Evolutionary conservation across 768 basidiomycete species (phyloP), one percentile per base, ranked within the genome.

Genomic region (Serendipita sp.): DNA sequence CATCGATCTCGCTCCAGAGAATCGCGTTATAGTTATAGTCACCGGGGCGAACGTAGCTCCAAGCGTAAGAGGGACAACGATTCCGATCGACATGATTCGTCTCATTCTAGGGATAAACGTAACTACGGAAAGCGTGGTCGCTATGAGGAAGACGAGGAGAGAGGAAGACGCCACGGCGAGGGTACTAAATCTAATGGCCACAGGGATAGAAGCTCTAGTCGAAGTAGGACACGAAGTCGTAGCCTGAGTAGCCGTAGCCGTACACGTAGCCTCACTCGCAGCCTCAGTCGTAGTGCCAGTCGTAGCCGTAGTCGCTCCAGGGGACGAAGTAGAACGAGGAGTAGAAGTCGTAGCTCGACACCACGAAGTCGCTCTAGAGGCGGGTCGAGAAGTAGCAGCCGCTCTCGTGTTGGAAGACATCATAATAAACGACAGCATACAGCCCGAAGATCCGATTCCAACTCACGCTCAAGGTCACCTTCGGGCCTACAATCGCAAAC

Each of bases 311-410:
- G 27, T 8, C 40, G 60, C 11, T 18, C 48, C 2, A 10, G 40
- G 36, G 58, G 55, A 15, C 6, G 40, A 31, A 23, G 27, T 16
- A 18, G 45, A 8, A 36, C 48, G 3, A 3, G 40, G 18, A 53
- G 44, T 27, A 3, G 40, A 15, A 27, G 64, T 16, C 55, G 55
- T n/a, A 60, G 55, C 36, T n/a, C 0, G 16, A 60, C 55, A 27
- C 55, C 55, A 11, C 64, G 66, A 37, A 62, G 55, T 62, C 64
- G 62, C 27, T 65, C 64, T n/a, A 62, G 66, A 55, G 50, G 18
- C 29, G 37, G 65, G 27, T 45, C 65, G 10, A 43, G 43, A 36
- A 43, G 44, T 6, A 60, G 43, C 29, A 62, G 15, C 10, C 64
- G 27, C 5, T 44, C 33, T 13, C 29, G 58, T 31, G 62, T 53